Evolutionary conservation across 345 rosid species (phyloP), one percentile per base, ranked within the genome.

Genomic region (Eucalyptus erythrocorys): DNA sequence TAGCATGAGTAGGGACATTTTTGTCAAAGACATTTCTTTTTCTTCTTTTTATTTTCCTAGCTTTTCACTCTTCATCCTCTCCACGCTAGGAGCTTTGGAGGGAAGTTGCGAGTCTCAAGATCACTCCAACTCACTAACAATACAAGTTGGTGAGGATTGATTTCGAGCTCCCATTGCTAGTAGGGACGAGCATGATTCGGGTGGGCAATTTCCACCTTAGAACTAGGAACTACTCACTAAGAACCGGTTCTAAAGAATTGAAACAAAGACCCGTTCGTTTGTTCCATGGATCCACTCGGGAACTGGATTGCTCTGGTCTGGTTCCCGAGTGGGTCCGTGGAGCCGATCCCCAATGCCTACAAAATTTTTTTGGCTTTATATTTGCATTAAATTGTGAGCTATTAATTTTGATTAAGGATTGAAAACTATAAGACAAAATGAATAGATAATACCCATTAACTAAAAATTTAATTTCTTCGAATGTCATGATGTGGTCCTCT

Each of bases 151-250:
- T 96, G 98, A 84, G 97, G 98, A 32, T 97, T 97, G 49, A 94
- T 91, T 87, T 96, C 95, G 37, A 91, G 90, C 88, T 95, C 98
- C 99, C 98, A 95, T 1, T 94, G 92, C 9, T 97, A 98, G 7
- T 50, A 50, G 22, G 4, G 7, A 50, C 2, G 22, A 50, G 7
- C 7, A 50, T 50, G 53, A 50, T 50, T 0, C 1, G 21, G 0
- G 21, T 50, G 21, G 21, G 4, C 8, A 16, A 1, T 50, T 50
- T 22, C 1, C 8, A 17, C 1, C 53, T 50, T 50, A 22, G 53
- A 50, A 51, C 3, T 50, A 1, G 47, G 2, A 6, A 50, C 3
- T 1, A 0, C 22, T 1, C 8, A 50, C 21, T 17, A 50, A 50
- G 4, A 1, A 7, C 2, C 3, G 1, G 3, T 6, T 50, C 0